Percentiles rank a stretch among this genome's conserved stretches.
Conservation (phyloP, 2,329 filamentous ascomycete species). For the Diaporthe ampelina region DNA sequence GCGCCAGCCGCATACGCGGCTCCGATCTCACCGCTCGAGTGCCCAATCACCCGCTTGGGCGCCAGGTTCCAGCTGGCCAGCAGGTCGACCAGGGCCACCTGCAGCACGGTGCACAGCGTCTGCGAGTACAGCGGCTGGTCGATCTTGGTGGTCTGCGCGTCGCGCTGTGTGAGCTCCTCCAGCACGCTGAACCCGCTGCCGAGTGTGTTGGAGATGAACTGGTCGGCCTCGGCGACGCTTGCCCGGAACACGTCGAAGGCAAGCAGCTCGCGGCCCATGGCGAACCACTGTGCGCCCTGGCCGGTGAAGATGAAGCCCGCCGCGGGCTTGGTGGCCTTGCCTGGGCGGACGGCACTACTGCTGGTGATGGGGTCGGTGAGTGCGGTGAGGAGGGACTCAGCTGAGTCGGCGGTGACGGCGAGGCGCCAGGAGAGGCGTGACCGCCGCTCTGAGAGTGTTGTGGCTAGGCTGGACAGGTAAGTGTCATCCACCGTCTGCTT, state of each 20-base stretch:
- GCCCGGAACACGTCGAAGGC: constrained; percentile 44
- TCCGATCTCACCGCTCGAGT: constrained; percentile 47
- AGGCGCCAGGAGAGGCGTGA: constrained; percentile 37
- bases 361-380: constrained; percentile 28
- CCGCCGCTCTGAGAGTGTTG: constrained; percentile 36
- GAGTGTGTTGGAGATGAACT: constrained; percentile 22
- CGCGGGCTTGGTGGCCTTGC: constrained; percentile 27
- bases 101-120: constrained; percentile 52
- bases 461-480: constrained; percentile 37
- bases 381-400: constrained; percentile 12
- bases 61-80: constrained; percentile 44
- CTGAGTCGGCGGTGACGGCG: constrained; percentile 35
- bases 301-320: constrained; percentile 51
- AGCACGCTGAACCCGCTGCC: constrained; percentile 33
- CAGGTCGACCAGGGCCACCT: constrained; percentile 52
- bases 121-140: constrained; percentile 47
- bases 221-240: constrained; percentile 33
- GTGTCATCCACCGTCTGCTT: constrained; percentile 28
- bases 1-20: constrained; percentile 46
- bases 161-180: constrained; percentile 47
- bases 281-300: constrained; percentile 52
- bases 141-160: constrained; percentile 43
- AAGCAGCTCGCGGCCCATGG: constrained; percentile 47
- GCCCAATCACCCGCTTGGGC: constrained; percentile 44
- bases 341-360: constrained; percentile 25